phyloP scores from a whole-genome alignment of 768 basidiomycete species.

The Termitomyces sp. region DNA sequence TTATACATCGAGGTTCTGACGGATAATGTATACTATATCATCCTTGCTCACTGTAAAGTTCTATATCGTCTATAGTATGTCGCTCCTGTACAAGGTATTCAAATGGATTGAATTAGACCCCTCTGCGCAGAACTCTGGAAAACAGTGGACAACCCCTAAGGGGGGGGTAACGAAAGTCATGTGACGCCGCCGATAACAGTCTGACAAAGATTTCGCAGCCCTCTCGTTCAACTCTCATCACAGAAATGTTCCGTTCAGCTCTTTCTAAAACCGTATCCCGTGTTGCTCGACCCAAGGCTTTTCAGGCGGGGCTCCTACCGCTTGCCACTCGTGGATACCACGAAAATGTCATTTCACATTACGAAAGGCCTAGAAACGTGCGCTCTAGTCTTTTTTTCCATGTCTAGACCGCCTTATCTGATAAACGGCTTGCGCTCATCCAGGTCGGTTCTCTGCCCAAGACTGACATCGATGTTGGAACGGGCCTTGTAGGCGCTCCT shows the following conservation, averaged over 20 bases:
- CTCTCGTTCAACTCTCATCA: constrained; percentile 20
- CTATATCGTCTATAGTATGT: background rate
- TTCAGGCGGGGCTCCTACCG: constrained; percentile 39
- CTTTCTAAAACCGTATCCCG: constrained; percentile 44
- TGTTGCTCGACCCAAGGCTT: constrained; percentile 36
- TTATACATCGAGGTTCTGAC: background rate
- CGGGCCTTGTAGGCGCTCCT: constrained; percentile 96
- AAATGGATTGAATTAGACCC: background rate
- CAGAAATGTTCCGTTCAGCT: constrained; percentile 68
- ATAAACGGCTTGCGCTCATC: constrained; percentile 33
- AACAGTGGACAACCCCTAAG: background rate
- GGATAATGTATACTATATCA: background rate
- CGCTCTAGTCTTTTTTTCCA: constrained; percentile 32
- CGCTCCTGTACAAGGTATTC: background rate
- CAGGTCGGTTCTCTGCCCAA: constrained; percentile 97
- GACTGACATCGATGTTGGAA: constrained; percentile 86
- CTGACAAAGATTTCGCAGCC: constrained; percentile 15
- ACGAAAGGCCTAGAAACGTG: constrained; percentile 96
- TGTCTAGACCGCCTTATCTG: constrained; percentile 45
- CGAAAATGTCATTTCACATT: constrained; percentile 96
- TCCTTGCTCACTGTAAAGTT: background rate
- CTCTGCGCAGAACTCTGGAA: background rate
- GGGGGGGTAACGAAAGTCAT: background rate
- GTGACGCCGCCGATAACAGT: background rate
- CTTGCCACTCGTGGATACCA: constrained; percentile 72